Evolutionary conservation across 768 basidiomycete genomes (phyloP).

Genomic region (Tephrocybe rancida): DNA sequence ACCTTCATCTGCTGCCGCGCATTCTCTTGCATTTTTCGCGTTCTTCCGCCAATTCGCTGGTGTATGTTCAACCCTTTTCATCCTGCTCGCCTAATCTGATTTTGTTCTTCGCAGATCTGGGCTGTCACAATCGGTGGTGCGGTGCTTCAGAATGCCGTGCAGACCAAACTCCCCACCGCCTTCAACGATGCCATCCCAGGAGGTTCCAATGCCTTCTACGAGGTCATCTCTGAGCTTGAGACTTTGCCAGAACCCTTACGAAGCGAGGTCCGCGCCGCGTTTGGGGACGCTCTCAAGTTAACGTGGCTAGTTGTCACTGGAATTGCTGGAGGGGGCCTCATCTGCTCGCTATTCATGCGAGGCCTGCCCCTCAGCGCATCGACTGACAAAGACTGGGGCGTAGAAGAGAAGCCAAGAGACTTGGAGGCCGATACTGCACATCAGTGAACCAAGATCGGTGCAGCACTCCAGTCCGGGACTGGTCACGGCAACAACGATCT

Average conservation of each 20-base stretch:
- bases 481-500: no score
- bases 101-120: slow-evolving; percentile 36
- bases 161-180: slow-evolving; percentile 37
- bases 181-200: slow-evolving; percentile 35
- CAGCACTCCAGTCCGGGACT: no score
- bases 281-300: slow-evolving; percentile 30
- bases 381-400: slow-evolving; percentile 32
- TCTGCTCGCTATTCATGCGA: slow-evolving; percentile 34
- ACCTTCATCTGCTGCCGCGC: slow-evolving; percentile 36
- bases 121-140: slow-evolving; percentile 53
- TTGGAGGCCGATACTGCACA: neutral
- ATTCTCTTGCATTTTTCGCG: slow-evolving; percentile 44
- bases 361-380: slow-evolving; percentile 31
- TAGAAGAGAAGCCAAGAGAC: slow-evolving; percentile 21
- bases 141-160: slow-evolving; percentile 54
- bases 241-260: slow-evolving; percentile 33
- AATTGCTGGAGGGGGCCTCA: slow-evolving; percentile 36
- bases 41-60: slow-evolving; percentile 38
- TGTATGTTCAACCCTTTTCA: slow-evolving; percentile 18
- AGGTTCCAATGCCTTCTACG: slow-evolving; percentile 41
- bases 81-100: neutral
- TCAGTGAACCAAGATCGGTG: no score
- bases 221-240: slow-evolving; percentile 43
- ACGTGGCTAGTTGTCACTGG: slow-evolving; percentile 49
- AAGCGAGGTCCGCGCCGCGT: slow-evolving; percentile 29